Base-by-base conservation (phyloP, 768 basidiomycete species). In the Paxillus ammoniavirescens region DNA sequence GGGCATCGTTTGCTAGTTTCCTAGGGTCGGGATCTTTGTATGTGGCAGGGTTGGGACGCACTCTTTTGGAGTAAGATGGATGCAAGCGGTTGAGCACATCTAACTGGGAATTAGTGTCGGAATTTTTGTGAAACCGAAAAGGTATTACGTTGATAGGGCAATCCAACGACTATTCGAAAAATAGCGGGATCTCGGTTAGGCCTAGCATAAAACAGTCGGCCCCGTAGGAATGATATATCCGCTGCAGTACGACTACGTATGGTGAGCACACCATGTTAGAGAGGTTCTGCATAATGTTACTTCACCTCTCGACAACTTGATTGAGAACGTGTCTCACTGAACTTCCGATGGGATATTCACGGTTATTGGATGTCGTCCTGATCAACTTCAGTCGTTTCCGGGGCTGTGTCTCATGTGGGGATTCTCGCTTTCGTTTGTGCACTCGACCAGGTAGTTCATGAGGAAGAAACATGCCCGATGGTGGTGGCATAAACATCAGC, bases 131-230 rank as follows among this genome's bases (percentile, higher is more conserved):
- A 43, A 41, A 40, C 38, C 2, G 23, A 37, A 48, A 42, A 44
- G 26, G 5, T 58, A 83, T 42, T 53, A 93, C 93, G 89, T 60
- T 78, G 75, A 1, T 76, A 72, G 4, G 90, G 84, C 9, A 95
- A 67, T 3, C 92, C 91, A 17, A 87, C 77, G 1, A 81, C 60
- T 36, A 87, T 75, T 18, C 67, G 66, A 23, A 73, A 74, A 1
- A 76, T 71, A n/a, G 79, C 72, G 0, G 81, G 79, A n/a, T 81
- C 69, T 15, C 72, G 72, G 44, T 71, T 74, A 2, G 88, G 82
- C 36, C 85, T 75, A 3, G 81, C 77, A 61, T 93, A 93, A 61
- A 91, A 89, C 46, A 92, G 63, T 28, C 82, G 77, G 2, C 73
- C 68, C 10, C 89, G 82, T 14, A 73, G 60, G 41, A 91, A 71